Base-by-base conservation (phyloP, 805 yeast species). In the Candida verbasci region DNA sequence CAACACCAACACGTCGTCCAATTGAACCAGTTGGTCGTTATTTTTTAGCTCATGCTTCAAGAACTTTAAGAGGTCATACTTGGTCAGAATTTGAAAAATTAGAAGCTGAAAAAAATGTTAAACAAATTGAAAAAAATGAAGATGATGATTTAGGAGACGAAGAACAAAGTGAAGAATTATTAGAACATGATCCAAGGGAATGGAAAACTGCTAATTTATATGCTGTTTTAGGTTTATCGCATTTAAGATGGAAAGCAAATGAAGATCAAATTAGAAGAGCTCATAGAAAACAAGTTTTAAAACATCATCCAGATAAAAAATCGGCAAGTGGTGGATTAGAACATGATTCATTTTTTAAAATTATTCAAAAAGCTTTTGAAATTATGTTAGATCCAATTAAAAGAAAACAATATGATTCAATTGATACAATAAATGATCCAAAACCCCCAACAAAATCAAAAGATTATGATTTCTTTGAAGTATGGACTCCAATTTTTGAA, bases 301-400 rank as follows among this genome's bases (percentile, higher is more conserved):
- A 82, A 71, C 96, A 91, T 65, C 98, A 93, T 64, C 98, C 98
- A 48, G 98, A 93, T 68, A 93, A 93, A 76, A 89, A 86, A 72
- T 88, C 95, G 53, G 96, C 91, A 36, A 62, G 79, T 42, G 96
- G 95, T 46, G 83, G 85, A 30, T 73, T 86, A 56, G 94, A 86
- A 48, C 88, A 86, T 67, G 98, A 93, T 62, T 96, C 93, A 9
- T 91, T 93, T 68, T 93, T 93, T 80, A 93, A 93, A 75, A 85
- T 94, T 60, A 89, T 93, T 56, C 98, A 93, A 72, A 93, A 93
- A 72, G 95, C 97, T 22, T 83, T 79, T 58, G 98, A 93, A 73
- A 74, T 85, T 38, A 72, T 93, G 70, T 72, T 85, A 60, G 96
- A 93, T 61, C 75, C 95, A 42, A 64, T 57, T 54, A 87, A 85